Base-by-base conservation (phyloP, 169 alveolate species). In the Cryptosporidium felis region DNA sequence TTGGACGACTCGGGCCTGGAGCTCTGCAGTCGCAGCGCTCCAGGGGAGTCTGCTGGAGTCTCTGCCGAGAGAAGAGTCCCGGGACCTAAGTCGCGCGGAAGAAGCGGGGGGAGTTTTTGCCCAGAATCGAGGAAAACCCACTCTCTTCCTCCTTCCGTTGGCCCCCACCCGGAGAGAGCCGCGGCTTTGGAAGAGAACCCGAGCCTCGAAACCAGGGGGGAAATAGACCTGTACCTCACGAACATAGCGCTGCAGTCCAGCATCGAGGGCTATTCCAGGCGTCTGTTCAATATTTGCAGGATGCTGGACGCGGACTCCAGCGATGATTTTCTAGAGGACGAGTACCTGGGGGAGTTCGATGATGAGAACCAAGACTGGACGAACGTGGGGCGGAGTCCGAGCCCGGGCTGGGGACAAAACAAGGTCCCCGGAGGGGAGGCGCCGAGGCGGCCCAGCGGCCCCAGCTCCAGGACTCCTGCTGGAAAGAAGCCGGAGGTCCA, bases 141-240 rank as follows among this genome's bases (percentile, higher is more conserved):
- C 28, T 65, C 81, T 65, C 49, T 44, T 45, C 81, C 81, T 26
- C 81, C 81, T 41, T n/a, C n/a, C n/a, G n/a, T n/a, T n/a, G n/a
- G n/a, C n/a, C n/a, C n/a, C n/a, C n/a, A n/a, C n/a, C n/a, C n/a
- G n/a, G n/a, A n/a, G n/a, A n/a, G n/a, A n/a, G n/a, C n/a, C n/a
- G n/a, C n/a, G n/a, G n/a, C n/a, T n/a, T n/a, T n/a, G n/a, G n/a
- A n/a, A n/a, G n/a, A n/a, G n/a, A n/a, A n/a, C n/a, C n/a, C n/a
- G n/a, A n/a, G n/a, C n/a, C n/a, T n/a, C 26, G 46, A 26, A 47
- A 44, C 26, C 12, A 1, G 5, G 8, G 28, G 3, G 12, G 44
- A 28, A 32, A 30, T 46, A 21, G 81, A 65, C 21, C 10, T 65
- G 12, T 65, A 44, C 38, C 36, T 65, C 12, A 65, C 81, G 8